Evolutionary conservation across 1,139 yeast genomes (phyloP).

Genomic region (Yamadazyma sp.): DNA sequence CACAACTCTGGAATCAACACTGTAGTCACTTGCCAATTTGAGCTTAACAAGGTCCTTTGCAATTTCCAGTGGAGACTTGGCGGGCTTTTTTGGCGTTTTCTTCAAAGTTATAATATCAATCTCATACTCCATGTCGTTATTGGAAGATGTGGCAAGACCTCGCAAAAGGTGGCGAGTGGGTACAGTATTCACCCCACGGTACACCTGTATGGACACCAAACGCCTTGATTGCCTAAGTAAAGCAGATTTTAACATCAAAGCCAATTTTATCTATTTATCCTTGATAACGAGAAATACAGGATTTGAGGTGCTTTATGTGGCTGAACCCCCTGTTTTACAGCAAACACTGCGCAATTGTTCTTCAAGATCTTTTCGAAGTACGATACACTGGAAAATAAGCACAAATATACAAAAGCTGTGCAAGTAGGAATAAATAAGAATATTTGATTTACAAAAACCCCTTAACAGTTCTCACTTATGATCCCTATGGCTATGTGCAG

Average conservation of each 20-base stretch:
- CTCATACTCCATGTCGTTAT: constrained; percentile 27
- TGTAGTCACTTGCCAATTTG: constrained; percentile 3
- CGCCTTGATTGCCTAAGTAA: too few relatives aligned
- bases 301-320: too few relatives aligned
- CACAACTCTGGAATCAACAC: constrained; percentile 8
- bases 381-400: too few relatives aligned
- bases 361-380: too few relatives aligned
- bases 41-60: not conserved
- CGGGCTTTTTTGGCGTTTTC: constrained; percentile 22
- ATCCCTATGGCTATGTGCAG: not conserved
- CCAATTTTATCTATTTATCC: too few relatives aligned
- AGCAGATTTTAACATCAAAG: too few relatives aligned
- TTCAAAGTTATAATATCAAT: constrained; percentile 36
- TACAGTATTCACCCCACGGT: not conserved
- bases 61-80: not conserved
- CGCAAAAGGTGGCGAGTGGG: not conserved
- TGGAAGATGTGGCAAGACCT: constrained; percentile 8
- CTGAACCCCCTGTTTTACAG: too few relatives aligned
- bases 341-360: too few relatives aligned
- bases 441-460: not conserved
- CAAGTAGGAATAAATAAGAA: not conserved
- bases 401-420: not conserved
- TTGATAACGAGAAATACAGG: too few relatives aligned
- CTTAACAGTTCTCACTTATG: not conserved
- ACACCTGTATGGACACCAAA: not conserved